These are phyloP conservation scores for Solanum bulbocastanum DNA, from an alignment of 257 asterid species.

Conservation along the genomic window DNA sequence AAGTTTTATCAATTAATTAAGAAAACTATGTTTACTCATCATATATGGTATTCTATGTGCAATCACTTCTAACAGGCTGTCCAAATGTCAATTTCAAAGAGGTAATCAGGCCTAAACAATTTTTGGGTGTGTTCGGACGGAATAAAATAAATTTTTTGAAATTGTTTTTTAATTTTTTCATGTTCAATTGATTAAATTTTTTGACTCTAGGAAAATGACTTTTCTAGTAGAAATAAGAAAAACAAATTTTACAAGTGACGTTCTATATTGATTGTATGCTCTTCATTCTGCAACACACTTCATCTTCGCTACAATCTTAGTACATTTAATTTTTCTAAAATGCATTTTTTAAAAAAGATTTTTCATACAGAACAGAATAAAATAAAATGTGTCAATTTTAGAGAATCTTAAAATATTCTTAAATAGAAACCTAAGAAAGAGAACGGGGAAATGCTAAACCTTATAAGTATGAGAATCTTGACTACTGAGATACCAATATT, in stretches of 20 bases:
- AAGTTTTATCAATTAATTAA: background rate
- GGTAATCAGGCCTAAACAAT: background rate
- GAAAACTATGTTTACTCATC: background rate
- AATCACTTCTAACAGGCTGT: background rate
- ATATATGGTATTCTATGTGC: background rate
- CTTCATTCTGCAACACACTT: background rate
- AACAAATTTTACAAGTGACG: background rate
- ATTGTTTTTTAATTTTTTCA: background rate
- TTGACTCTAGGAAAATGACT: background rate
- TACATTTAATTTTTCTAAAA: too few relatives aligned
- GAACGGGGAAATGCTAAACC: background rate
- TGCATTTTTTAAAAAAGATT: too few relatives aligned
- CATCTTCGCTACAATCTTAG: background rate
- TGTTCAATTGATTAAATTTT: background rate
- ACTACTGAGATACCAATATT: conserved; percentile 15
- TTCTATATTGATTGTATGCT: background rate
- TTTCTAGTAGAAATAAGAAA: background rate
- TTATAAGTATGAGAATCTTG: conserved; percentile 59
- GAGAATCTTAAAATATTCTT: background rate
- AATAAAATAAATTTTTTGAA: background rate
- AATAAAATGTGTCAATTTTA: too few relatives aligned
- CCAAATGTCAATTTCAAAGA: background rate
- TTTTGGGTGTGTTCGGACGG: background rate
- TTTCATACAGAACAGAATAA: too few relatives aligned
- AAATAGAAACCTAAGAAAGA: background rate